Evolutionary conservation across 495 filamentous ascomycete species (phyloP).

Genomic region (Penicillium subrubescens): DNA sequence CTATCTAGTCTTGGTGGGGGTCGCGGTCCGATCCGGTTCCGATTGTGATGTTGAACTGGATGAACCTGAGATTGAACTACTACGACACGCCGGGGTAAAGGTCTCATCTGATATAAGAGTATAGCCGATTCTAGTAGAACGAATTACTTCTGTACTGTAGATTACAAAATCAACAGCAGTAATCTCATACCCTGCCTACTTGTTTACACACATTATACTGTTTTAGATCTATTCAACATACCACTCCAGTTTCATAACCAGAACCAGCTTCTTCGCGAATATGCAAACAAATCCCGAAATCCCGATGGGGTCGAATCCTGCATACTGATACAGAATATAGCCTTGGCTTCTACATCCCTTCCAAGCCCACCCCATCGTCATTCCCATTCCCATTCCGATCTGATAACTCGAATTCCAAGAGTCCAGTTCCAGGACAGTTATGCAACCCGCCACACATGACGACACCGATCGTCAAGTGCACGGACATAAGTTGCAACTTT

Average conservation of each 20-base stretch:
- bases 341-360: neutral
- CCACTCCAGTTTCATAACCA: neutral
- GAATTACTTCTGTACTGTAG: too few relatives aligned
- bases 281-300: neutral
- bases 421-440: neutral
- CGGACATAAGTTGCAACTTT: neutral
- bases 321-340: neutral
- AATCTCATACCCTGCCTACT: too few relatives aligned
- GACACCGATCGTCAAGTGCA: neutral
- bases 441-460: neutral
- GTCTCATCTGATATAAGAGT: too few relatives aligned
- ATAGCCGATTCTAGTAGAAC: too few relatives aligned
- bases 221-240: too few relatives aligned
- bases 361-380: neutral
- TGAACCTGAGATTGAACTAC: neutral
- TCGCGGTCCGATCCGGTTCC: slow-evolving; percentile 13
- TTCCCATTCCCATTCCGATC: neutral
- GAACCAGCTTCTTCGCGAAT: too few relatives aligned
- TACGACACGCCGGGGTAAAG: too few relatives aligned
- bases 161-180: too few relatives aligned
- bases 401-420: neutral
- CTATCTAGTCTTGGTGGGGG: neutral
- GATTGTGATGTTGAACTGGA: neutral
- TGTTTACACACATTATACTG: too few relatives aligned
- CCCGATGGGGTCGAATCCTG: neutral